Base-by-base conservation (phyloP, 2,329 filamentous ascomycete genomes). In the Sporothrix luriei region DNA sequence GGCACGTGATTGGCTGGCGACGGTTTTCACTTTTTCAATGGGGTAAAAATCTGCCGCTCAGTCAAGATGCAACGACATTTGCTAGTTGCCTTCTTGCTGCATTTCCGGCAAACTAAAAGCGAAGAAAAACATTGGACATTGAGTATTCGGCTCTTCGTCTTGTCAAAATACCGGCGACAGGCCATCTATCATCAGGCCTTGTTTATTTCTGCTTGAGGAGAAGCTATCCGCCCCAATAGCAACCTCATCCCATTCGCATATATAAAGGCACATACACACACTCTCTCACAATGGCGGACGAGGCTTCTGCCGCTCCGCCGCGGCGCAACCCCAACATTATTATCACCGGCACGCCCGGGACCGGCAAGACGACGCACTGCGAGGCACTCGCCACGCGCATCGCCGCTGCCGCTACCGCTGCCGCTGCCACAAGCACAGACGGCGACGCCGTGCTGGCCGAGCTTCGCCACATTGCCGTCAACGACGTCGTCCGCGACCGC, bases 301-400 rank as follows among this genome's bases (percentile, higher is more conserved):
- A 71, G 55, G 52, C 49, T 16, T 10, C 68, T 1, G 33, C 68
- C 3, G 48, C 43, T 26, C 48, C 46, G 11, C 26, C 48, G 11
- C 69, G 57, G 52, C 72, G 88, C 74, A 81, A 81, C 72, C 95
- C 95, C 40, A 99, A 98, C 79, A 93, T 99, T 76, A 91, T 99
- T 74, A 85, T 99, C 74, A 98, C 95, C 52, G 95, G 95, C 73
- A 99, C 95, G 24, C 95, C 95, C 0, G 95, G 95, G 69, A 93
- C 96, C 38, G 95, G 95, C 77, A 99, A 99, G 83, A 97, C 94
- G 21, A 96, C 92, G 9, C 94, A 97, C 79, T 92, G 91, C 77
- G 92, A 97, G 79, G 85, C 88, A 75, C 83, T 99, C 64, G 92
- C 92, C 7, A 84, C 90, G 77, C 88, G 86, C 71, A 91, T 90